Base-by-base conservation (phyloP, 352 stramenopile genomes). In the Pythium diclinum region DNA sequence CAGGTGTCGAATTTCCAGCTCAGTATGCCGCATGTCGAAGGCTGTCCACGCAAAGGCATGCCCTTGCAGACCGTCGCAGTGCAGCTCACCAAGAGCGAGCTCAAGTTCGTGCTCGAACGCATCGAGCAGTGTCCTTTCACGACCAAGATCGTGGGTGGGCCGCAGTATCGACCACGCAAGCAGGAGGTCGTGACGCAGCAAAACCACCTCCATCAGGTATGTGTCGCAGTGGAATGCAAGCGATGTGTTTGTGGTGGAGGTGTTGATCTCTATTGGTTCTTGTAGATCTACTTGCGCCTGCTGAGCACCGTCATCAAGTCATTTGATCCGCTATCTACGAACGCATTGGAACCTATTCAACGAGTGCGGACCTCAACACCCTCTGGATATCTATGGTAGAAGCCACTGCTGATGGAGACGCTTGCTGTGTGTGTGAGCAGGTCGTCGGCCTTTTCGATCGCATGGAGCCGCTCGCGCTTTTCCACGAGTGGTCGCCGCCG, bases 21-120 rank as follows among this genome's bases (percentile, higher is more conserved):
- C 33, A 92, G 81, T 42, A 96, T 96, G 87, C 86, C 86, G 4
- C 87, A 96, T 61, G 83, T 95, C n/a, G 78, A 92, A 38, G 86
- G 87, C 2, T 96, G 87, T 67, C 63, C 77, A 28, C 77, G 87
- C 28, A 88, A 89, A 51, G 85, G 85, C n/a, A 96, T 92, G 87
- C 87, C 87, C 6, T 52, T 94, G 32, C 79, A 88, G 32, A 68
- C 74, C 0, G 64, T 91, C 3, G 64, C 81, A 6, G 80, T 96
- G 48, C 81, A 88, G 30, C 66, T 96, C 32, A 85, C 87, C 0
- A 92, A 90, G 72, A 94, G 86, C 64, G 87, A 96, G 61, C 75
- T 96, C 23, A 91, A 92, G 61, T 96, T 96, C 71, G 80, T 92
- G 13, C 71, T 82, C 34, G 86, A 96, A 33, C 81, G 87, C 19